Percentiles rank a stretch among this genome's conserved stretches.
phyloP scores from a whole-genome alignment of 1,139 yeast genomes.

The Taphrina communis region DNA sequence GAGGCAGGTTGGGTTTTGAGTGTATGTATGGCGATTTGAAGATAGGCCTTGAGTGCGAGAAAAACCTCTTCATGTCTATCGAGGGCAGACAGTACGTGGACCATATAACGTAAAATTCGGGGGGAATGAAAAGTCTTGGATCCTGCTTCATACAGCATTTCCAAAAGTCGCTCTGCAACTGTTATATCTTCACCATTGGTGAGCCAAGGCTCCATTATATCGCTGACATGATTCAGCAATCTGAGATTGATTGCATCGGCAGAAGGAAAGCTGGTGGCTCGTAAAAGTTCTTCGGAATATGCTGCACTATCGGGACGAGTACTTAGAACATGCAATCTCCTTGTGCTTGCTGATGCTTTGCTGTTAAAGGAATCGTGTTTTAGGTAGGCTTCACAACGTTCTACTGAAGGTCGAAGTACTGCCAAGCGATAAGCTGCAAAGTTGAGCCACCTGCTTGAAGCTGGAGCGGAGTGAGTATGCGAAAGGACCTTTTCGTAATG shows the following conservation, averaged over 20 bases:
- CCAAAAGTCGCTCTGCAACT: constrained; percentile 46
- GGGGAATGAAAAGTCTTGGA: constrained; percentile 60
- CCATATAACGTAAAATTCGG: constrained; percentile 54
- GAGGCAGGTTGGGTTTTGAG: constrained; percentile 12
- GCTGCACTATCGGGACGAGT: background rate
- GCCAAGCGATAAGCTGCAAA: constrained; percentile 9
- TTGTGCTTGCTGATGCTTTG: background rate
- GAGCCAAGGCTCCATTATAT: constrained; percentile 17
- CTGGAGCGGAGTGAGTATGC: background rate
- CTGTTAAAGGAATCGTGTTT: background rate
- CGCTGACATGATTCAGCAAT: background rate
- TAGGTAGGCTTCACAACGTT: background rate
- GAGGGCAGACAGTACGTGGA: constrained; percentile 50
- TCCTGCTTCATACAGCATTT: constrained; percentile 53
- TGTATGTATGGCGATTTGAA: constrained; percentile 49
- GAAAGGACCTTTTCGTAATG: background rate
- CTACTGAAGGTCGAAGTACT: constrained; percentile 1
- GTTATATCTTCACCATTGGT: constrained; percentile 39
- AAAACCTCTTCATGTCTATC: constrained; percentile 52
- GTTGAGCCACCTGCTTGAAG: constrained; percentile 1
- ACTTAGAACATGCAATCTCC: constrained; percentile 8
- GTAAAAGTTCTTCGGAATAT: constrained; percentile 5
- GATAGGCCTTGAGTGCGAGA: constrained; percentile 57
- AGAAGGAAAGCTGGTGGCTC: constrained; percentile 13
- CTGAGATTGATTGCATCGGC: constrained; percentile 19